phyloP scores from a whole-genome alignment of 345 rosid species.

The Arabis hirsuta region DNA sequence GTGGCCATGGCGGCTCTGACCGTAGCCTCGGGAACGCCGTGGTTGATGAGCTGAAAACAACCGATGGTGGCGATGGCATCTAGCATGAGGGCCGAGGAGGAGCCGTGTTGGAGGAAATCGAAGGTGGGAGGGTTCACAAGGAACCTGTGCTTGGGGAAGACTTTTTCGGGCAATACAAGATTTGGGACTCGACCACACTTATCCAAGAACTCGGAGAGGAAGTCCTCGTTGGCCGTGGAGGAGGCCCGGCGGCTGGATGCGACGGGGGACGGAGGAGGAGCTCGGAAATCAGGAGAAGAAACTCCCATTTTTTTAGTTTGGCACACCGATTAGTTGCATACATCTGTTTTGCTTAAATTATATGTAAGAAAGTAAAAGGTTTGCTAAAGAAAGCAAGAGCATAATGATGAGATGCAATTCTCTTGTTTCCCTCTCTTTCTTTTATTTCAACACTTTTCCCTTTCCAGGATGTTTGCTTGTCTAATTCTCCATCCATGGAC shows the following conservation, averaged over 20 bases:
- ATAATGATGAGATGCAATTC: constrained; percentile 56
- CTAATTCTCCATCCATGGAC: background rate
- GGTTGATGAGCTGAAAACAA: constrained; percentile 79
- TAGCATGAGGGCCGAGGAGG: constrained; percentile 42
- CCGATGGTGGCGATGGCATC: constrained; percentile 68
- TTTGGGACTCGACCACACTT: constrained; percentile 77
- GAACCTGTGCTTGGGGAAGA: constrained; percentile 73
- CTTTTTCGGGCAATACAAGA: constrained; percentile 73
- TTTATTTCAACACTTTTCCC: background rate
- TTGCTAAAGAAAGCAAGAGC: constrained; percentile 39
- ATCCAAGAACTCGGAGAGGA: constrained; percentile 76
- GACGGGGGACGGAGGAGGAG: constrained; percentile 96
- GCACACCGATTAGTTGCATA: background rate
- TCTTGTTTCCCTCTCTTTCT: constrained; percentile 16
- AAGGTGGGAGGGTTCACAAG: constrained; percentile 63
- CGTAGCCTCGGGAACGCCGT: constrained; percentile 59
- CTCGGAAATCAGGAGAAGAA: constrained; percentile 70
- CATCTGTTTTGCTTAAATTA: background rate
- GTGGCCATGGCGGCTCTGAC: constrained; percentile 48
- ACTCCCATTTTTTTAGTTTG: constrained; percentile 50
- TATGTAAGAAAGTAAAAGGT: constrained; percentile 17
- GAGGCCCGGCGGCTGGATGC: constrained; percentile 73
- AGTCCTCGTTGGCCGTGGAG: constrained; percentile 72
- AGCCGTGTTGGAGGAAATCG: constrained; percentile 52
- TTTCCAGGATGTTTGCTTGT: background rate